Evolutionary conservation across 345 rosid genomes (phyloP).

Genomic region (Nephelium lappaceum): DNA sequence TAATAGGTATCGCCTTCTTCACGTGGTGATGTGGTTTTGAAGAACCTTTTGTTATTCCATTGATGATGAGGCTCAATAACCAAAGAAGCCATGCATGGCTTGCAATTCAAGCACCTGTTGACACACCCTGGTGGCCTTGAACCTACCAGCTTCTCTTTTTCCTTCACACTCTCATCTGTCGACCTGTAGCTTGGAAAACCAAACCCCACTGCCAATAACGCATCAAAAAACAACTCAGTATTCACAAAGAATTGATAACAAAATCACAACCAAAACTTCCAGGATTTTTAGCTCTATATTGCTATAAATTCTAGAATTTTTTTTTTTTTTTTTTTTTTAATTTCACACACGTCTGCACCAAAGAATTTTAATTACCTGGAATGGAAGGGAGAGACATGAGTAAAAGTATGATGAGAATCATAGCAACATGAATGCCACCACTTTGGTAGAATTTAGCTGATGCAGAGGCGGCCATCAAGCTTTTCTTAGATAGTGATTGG

Average conservation of each 20-base stretch:
- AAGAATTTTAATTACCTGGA: slow-evolving; percentile 14
- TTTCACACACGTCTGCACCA: not conserved
- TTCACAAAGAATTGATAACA: not conserved
- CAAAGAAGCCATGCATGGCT: slow-evolving; percentile 44
- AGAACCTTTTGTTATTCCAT: not conserved
- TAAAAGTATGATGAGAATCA: not conserved
- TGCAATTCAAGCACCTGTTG: slow-evolving; percentile 46
- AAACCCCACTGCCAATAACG: slow-evolving; percentile 15
- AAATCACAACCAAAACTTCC: too few species aligned
- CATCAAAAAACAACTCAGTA: not conserved
- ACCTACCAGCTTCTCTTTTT: slow-evolving; percentile 37
- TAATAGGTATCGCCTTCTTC: slow-evolving; percentile 32
- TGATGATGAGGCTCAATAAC: slow-evolving; percentile 30
- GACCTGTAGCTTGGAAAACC: not conserved
- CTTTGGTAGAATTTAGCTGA: slow-evolving; percentile 1
- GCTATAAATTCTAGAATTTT: too few species aligned
- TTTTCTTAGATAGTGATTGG: too few species aligned
- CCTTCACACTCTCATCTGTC: not conserved
- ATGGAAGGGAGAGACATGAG: slow-evolving; percentile 11
- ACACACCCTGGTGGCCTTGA: slow-evolving; percentile 46
- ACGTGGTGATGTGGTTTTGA: not conserved
- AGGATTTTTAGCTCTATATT: too few species aligned
- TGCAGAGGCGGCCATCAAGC: slow-evolving; percentile 13
- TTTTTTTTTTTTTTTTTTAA: too few species aligned
- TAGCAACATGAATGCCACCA: slow-evolving; percentile 3